Percentiles rank a stretch among this genome's conserved stretches.
These are phyloP conservation scores for Xylaria sp. DNA, from an alignment of 2,329 filamentous ascomycete species.

Conservation along the genomic window DNA sequence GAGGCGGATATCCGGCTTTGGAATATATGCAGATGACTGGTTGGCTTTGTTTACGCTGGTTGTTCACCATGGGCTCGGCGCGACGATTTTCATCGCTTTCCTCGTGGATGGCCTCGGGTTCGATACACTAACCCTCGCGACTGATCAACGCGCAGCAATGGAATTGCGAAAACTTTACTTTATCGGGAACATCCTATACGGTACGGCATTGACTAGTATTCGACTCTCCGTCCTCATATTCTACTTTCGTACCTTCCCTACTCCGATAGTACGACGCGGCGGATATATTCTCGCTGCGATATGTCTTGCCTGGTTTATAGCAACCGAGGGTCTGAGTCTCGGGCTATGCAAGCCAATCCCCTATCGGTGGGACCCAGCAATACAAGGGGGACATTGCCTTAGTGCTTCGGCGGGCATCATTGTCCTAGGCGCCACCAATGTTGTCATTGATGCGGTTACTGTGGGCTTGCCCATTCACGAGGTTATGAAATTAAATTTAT, in stretches of 20 bases:
- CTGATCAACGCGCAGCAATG: constrained; percentile 5
- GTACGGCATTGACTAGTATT: constrained; percentile 27
- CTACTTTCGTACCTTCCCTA: constrained; percentile 35
- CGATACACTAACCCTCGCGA: neutral
- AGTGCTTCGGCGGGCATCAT: constrained; percentile 11
- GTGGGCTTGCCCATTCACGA: constrained; percentile 33
- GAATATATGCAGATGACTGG: constrained; percentile 34
- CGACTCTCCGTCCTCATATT: constrained; percentile 36
- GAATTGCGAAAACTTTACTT: constrained; percentile 34
- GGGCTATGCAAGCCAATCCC: constrained; percentile 39
- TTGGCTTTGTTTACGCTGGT: constrained; percentile 32
- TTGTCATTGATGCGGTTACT: constrained; percentile 29
- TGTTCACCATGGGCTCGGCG: constrained; percentile 29
- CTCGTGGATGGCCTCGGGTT: constrained; percentile 30
- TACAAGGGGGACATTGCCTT: constrained; percentile 28
- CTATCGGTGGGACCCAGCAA: constrained; percentile 28
- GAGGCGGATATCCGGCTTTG: constrained; percentile 27
- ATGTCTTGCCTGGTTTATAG: constrained; percentile 44
- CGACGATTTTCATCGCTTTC: constrained; percentile 28
- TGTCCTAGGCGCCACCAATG: constrained; percentile 23
- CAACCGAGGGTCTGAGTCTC: constrained; percentile 51
- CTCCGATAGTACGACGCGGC: constrained; percentile 23
- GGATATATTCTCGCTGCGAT: constrained; percentile 18
- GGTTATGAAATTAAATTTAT: constrained; percentile 30
- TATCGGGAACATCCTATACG: constrained; percentile 32